Percentiles rank a stretch among this genome's conserved stretches.
Conservation (phyloP, 2,329 filamentous ascomycete species). For the Plectosphaerella plurivora region DNA sequence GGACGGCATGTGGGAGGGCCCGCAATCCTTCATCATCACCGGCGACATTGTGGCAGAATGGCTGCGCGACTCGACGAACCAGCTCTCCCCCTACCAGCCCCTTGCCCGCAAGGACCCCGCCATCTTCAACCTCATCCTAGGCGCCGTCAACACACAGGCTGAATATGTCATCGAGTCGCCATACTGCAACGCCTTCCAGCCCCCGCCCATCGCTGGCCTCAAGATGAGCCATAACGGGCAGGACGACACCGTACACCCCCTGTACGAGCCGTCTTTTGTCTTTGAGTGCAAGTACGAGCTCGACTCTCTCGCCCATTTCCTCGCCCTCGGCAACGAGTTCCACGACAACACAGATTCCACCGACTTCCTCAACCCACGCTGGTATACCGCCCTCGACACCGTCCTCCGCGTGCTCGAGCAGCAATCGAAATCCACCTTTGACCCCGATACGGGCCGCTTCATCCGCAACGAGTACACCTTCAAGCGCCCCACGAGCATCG, state of each 20-base stretch:
- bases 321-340: constrained; percentile 82
- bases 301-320: constrained; percentile 89
- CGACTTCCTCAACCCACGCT: constrained; percentile 73
- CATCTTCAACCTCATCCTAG: constrained; percentile 76
- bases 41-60: constrained; percentile 92
- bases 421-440: constrained; percentile 79
- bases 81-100: constrained; percentile 83
- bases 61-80: constrained; percentile 90
- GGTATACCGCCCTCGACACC: constrained; percentile 72
- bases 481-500: constrained; percentile 70
- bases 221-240: constrained; percentile 71
- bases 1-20: constrained; percentile 69
- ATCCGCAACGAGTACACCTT: constrained; percentile 81
- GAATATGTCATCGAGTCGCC: constrained; percentile 93
- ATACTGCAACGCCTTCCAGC: constrained; percentile 98
- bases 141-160: constrained; percentile 92
- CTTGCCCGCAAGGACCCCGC: constrained; percentile 76
- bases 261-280: constrained; percentile 77
- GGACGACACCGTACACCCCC: constrained; percentile 77
- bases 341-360: constrained; percentile 72
- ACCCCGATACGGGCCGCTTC: constrained; percentile 59
- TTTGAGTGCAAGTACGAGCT: constrained; percentile 99
- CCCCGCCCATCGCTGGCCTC: constrained; percentile 78
- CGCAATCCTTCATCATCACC: constrained; percentile 90
- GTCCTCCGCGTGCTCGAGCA: constrained; percentile 70